These are phyloP conservation scores for Candida succiphila DNA, from an alignment of 805 yeast species.

Conservation along the genomic window DNA sequence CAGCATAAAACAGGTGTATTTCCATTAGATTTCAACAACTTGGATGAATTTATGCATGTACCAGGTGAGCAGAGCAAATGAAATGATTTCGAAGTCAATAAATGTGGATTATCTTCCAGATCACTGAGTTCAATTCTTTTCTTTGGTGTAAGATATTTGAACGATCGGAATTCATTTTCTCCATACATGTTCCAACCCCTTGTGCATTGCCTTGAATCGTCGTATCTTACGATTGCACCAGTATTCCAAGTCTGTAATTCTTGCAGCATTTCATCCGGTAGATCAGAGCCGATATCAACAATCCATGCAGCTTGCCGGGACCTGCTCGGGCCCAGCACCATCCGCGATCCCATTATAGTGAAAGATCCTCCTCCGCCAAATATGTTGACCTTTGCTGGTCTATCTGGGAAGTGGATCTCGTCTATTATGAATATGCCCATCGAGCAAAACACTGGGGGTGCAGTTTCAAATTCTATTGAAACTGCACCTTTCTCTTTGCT, in stretches of 20 bases:
- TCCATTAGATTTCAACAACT: conserved; percentile 5
- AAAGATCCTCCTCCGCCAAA: conserved; percentile 90
- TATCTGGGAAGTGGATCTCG: conserved; percentile 54
- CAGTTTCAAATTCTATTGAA: background rate
- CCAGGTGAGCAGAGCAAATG: conserved; percentile 72
- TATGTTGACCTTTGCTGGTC: conserved; percentile 33
- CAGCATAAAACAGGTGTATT: conserved; percentile 45
- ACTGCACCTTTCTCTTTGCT: background rate
- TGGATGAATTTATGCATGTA: conserved; percentile 35
- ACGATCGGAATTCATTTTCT: conserved; percentile 47
- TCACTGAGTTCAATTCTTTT: conserved; percentile 50
- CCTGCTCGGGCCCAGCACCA: conserved; percentile 30
- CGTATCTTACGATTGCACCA: conserved; percentile 45
- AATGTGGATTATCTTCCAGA: conserved; percentile 26
- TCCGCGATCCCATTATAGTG: conserved; percentile 65
- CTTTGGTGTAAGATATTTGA: conserved; percentile 55
- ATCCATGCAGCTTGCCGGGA: conserved; percentile 48
- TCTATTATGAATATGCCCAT: conserved; percentile 89
- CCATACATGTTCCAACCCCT: conserved; percentile 75
- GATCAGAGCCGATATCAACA: conserved; percentile 73
- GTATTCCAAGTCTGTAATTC: conserved; percentile 53
- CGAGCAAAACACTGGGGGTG: conserved; percentile 37
- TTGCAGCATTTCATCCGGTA: conserved; percentile 38
- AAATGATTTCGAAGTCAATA: conserved; percentile 34
- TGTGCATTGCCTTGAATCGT: conserved; percentile 51